phyloP scores from a whole-genome alignment of 306 rosid species.

The Acacia confusa region DNA sequence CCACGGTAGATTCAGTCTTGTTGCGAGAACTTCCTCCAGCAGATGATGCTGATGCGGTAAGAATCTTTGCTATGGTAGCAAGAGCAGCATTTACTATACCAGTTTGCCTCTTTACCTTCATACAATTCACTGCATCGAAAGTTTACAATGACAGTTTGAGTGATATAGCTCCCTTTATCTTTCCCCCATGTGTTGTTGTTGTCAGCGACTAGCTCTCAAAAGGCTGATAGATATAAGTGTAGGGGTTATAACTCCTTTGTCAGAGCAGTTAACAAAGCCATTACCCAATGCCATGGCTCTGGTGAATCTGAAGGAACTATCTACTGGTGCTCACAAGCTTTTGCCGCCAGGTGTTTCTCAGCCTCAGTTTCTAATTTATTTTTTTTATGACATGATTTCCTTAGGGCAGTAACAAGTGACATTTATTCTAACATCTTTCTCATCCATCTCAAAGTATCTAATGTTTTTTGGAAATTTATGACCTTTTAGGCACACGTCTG shows the following conservation, averaged over 20 bases:
- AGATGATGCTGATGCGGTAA: slow-evolving; percentile 71
- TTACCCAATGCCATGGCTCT: slow-evolving; percentile 93
- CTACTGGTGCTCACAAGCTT: slow-evolving; percentile 89
- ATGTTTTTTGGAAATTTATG: slow-evolving; percentile 23
- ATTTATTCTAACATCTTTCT: slow-evolving; percentile 4
- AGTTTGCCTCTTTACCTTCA: slow-evolving; percentile 7
- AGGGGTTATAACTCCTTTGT: slow-evolving; percentile 88
- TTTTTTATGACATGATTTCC: background rate
- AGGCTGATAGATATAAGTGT: slow-evolving; percentile 86
- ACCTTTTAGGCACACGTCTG: slow-evolving; percentile 76
- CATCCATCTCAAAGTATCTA: background rate
- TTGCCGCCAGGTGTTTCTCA: slow-evolving; percentile 75
- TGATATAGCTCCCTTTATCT: slow-evolving; percentile 22
- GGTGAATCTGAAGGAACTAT: slow-evolving; percentile 82
- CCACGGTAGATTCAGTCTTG: slow-evolving; percentile 94
- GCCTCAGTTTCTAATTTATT: background rate
- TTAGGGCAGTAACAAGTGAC: background rate
- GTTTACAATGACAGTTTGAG: slow-evolving; percentile 4
- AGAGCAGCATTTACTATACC: slow-evolving; percentile 15
- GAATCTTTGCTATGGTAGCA: slow-evolving; percentile 38
- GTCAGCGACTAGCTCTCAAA: slow-evolving; percentile 91
- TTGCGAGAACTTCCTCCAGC: slow-evolving; percentile 86
- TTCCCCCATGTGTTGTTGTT: slow-evolving; percentile 27
- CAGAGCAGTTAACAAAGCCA: slow-evolving; percentile 96
- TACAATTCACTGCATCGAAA: slow-evolving; percentile 12